Evolutionary conservation across 2,329 filamentous ascomycete genomes (phyloP).

Genomic region (Fusarium fracticaudum): DNA sequence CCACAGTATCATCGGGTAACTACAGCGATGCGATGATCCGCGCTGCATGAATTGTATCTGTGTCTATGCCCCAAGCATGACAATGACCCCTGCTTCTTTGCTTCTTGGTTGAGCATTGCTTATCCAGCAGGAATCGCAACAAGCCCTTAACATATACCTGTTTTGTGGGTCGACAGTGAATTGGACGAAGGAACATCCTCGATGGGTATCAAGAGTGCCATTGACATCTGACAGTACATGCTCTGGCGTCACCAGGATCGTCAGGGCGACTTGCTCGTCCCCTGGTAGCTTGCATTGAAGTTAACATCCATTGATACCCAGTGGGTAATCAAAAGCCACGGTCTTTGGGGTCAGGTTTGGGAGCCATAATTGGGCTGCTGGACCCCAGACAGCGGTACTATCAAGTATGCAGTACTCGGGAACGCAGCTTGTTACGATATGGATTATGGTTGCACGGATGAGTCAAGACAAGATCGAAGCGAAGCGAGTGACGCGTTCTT

Average conservation of each 20-base stretch:
- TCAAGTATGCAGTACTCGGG: not conserved
- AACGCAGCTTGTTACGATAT: not conserved
- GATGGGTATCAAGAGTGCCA: not conserved
- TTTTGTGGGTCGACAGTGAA: not conserved
- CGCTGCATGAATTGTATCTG: constrained; percentile 1
- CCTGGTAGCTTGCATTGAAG: not conserved
- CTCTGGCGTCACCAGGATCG: constrained; percentile 11
- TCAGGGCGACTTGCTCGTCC: constrained; percentile 10
- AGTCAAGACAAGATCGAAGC: not conserved
- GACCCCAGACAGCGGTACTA: not conserved
- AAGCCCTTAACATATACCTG: constrained; percentile 1
- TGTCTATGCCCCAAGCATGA: not conserved
- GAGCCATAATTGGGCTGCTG: constrained; percentile 28
- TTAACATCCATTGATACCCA: constrained; percentile 1
- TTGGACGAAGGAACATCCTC: not conserved
- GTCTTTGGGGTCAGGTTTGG: not conserved
- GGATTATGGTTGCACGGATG: not conserved
- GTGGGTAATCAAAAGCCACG: constrained; percentile 6
- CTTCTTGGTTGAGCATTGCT: constrained; percentile 4
- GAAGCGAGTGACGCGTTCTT: not conserved
- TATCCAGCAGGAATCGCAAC: constrained; percentile 27
- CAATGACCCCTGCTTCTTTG: constrained; percentile 4
- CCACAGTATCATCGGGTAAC: constrained; percentile 3
- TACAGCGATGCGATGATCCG: not conserved
- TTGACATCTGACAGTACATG: not conserved